These are phyloP conservation scores for Malassezia cuniculi DNA, from an alignment of 1,284 basidiomycete genomes.

Conservation along the genomic window DNA sequence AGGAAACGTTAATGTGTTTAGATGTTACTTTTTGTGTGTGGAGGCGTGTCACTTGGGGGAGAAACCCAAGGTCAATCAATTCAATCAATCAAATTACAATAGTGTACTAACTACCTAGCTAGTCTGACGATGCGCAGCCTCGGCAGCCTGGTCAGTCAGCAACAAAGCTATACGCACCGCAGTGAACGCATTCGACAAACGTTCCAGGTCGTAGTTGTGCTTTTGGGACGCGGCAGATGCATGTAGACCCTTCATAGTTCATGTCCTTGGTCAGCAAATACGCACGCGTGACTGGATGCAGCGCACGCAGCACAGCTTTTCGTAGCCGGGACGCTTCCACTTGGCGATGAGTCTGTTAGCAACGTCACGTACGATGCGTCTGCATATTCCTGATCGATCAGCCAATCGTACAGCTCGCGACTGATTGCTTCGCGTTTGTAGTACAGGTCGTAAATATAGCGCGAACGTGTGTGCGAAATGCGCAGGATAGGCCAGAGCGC, in stretches of 20 bases:
- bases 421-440: conserved; percentile 95
- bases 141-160: conserved; percentile 17
- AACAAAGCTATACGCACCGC: conserved; percentile 55
- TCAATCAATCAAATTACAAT: conserved; percentile 1
- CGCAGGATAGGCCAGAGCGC: conserved; percentile 99
- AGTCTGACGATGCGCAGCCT: conserved; percentile 33
- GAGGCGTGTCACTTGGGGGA: too few relatives aligned
- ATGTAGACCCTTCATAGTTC: conserved; percentile 99
- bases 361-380: conserved; percentile 69
- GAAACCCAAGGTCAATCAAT: too few relatives aligned
- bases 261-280: conserved; percentile 56
- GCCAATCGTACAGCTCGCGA: conserved; percentile 90
- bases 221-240: conserved; percentile 93
- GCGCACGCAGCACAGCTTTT: conserved; percentile 90
- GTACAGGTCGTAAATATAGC: conserved; percentile 96
- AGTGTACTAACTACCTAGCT: conserved; percentile 1
- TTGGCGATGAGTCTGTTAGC: conserved; percentile 76
- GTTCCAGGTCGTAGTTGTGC: conserved; percentile 77
- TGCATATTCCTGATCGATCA: conserved; percentile 91
- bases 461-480: conserved; percentile 70
- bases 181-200: conserved; percentile 92
- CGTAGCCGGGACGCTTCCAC: conserved; percentile 98
- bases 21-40: conserved; percentile 2
- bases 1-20: neutral
- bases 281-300: conserved; percentile 85